Evolutionary conservation across 345 rosid species (phyloP), one percentile per base, ranked within the genome.

Genomic region (Trapa bicornis): DNA sequence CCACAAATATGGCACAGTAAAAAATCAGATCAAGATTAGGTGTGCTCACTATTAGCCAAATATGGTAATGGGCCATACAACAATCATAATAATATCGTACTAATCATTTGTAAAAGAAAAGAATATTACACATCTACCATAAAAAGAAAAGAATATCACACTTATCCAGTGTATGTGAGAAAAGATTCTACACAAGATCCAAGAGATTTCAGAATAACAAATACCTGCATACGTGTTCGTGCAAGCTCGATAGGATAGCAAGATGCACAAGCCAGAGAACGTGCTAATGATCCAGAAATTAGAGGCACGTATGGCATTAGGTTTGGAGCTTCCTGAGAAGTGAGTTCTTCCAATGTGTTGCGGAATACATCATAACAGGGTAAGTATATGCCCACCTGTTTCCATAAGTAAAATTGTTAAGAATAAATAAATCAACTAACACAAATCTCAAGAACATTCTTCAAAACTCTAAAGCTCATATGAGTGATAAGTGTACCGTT

Each of bases 211-310:
- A 39, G 3, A 39, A 50, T 56, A 0, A 29, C 10, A 56, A 56
- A 36, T 15, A 94, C 99, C 96, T 94, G 99, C 99, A 94, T 94
- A 72, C 96, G 92, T 32, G 99, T 94, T 74, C 89, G 83, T 60
- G 99, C 99, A 77, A 94, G 96, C 79, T 94, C 99, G 69, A 94
- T 82, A 17, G 99, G 99, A 70, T 89, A 94, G 81, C 95, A 94
- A 29, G 88, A 86, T 22, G 89, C 84, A 71, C 99, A 94, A 65
- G 99, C 96, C 75, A 94, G 71, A 4, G 97, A 91, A 65, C 99
- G 88, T 11, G 99, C 99, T 77, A 94, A 65, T 43, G 96, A 75
- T 60, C 97, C 99, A 64, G 96, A 84, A 57, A 89, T 70, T 71
- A 86, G 70, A 57, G 99, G 97, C 56, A 80, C 86, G 75, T 82